These are phyloP conservation scores for Onygenales sp. DNA, from an alignment of 2,329 filamentous ascomycete genomes.

Conservation along the genomic window DNA sequence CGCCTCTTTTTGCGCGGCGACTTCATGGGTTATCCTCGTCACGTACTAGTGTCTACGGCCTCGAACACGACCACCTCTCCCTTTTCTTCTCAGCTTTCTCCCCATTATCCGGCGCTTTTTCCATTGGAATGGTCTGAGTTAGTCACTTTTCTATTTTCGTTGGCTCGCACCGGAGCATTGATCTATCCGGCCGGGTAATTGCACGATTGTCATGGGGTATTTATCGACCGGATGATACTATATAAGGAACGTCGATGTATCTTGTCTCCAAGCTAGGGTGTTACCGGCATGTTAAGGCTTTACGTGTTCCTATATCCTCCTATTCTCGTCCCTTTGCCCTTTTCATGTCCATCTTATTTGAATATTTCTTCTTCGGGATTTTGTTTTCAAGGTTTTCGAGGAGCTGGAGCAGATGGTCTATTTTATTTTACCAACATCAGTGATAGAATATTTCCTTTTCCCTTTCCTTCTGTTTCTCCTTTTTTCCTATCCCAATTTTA, in stretches of 20 bases:
- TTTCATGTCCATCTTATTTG: neutral
- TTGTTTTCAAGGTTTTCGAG: neutral
- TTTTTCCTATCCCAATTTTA: slow-evolving; percentile 9
- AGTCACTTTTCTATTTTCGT: neutral
- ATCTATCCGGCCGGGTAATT: neutral
- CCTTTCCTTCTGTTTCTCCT: slow-evolving; percentile 7
- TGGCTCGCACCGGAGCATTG: neutral
- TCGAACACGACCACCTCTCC: neutral
- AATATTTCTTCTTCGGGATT: neutral
- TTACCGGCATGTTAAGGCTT: slow-evolving; percentile 8
- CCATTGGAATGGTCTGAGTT: neutral
- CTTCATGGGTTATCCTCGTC: neutral
- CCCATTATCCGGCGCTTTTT: neutral
- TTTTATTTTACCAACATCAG: slow-evolving; percentile 6
- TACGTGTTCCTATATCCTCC: neutral
- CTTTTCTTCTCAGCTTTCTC: neutral
- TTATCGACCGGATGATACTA: neutral
- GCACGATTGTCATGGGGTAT: neutral
- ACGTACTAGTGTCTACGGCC: neutral
- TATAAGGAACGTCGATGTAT: neutral
- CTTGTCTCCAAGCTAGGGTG: slow-evolving; percentile 6
- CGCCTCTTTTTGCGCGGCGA: neutral
- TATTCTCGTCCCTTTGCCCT: neutral
- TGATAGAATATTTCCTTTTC: slow-evolving; percentile 8
- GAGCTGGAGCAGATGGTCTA: neutral